phyloP scores from a whole-genome alignment of 768 basidiomycete species.

The Cystofilobasidium ferigula region DNA sequence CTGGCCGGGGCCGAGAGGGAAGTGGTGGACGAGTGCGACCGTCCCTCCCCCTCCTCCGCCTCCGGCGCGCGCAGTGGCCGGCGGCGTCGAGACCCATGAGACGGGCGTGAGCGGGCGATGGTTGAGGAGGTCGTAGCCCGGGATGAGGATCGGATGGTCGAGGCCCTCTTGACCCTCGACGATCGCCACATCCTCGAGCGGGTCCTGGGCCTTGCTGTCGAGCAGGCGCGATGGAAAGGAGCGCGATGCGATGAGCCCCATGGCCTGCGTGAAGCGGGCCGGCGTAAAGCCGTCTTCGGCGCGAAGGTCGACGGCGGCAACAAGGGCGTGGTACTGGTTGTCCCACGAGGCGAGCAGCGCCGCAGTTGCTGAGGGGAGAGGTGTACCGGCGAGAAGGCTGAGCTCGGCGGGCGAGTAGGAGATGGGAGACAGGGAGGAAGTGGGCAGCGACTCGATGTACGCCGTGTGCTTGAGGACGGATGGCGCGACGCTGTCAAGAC shows the following conservation, averaged over 20 bases:
- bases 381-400: conserved; percentile 60
- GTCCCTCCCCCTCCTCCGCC: conserved; percentile 12
- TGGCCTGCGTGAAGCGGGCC: neutral
- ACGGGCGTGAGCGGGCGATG: conserved; percentile 36
- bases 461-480: conserved; percentile 36
- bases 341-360: conserved; percentile 57
- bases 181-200: neutral
- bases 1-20: conserved; percentile 39
- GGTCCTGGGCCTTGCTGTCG: conserved; percentile 1
- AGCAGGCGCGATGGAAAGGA: conserved; percentile 81
- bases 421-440: conserved; percentile 52
- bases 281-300: conserved; percentile 48
- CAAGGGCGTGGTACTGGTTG: conserved; percentile 54
- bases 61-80: too few relatives aligned
- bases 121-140: conserved; percentile 76
- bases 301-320: conserved; percentile 39
- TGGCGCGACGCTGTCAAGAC: neutral
- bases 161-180: conserved; percentile 12
- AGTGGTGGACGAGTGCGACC: conserved; percentile 57
- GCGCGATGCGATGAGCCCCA: conserved; percentile 55
- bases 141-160: conserved; percentile 68
- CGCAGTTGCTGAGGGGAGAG: conserved; percentile 62
- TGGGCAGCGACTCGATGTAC: conserved; percentile 62
- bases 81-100: conserved; percentile 26
- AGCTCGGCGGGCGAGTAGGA: conserved; percentile 58